Percentiles rank a stretch among this genome's conserved stretches.
Evolutionary conservation across 495 filamentous ascomycete genomes (phyloP).

Genomic region (Ascobolus immersus): DNA sequence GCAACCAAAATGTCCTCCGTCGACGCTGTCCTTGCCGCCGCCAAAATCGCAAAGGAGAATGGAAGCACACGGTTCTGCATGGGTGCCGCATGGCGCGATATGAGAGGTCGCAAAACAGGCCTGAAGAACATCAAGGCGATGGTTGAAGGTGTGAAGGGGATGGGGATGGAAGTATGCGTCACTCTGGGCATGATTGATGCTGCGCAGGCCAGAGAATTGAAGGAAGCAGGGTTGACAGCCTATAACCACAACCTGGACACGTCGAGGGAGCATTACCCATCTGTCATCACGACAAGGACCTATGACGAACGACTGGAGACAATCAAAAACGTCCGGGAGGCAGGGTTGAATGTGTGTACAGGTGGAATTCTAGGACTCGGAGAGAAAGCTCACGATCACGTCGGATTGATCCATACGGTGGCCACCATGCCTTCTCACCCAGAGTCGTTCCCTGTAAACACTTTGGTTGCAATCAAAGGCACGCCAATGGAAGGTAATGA

Average conservation of each 20-base stretch:
- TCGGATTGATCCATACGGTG: slow-evolving; percentile 55
- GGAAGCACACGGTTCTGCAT: slow-evolving; percentile 74
- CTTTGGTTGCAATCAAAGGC: slow-evolving; percentile 61
- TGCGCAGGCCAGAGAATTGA: slow-evolving; percentile 49
- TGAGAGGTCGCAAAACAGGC: slow-evolving; percentile 59
- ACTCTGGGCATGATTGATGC: slow-evolving; percentile 71
- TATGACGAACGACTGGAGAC: slow-evolving; percentile 66
- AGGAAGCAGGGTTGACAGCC: slow-evolving; percentile 58
- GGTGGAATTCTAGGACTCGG: slow-evolving; percentile 63
- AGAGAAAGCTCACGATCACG: slow-evolving; percentile 45
- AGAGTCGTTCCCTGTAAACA: slow-evolving; percentile 65
- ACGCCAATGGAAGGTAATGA: slow-evolving; percentile 50
- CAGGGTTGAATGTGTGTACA: slow-evolving; percentile 64
- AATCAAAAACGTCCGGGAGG: slow-evolving; percentile 46
- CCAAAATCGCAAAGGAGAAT: slow-evolving; percentile 47
- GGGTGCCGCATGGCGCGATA: slow-evolving; percentile 77
- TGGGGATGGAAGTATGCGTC: slow-evolving; percentile 72
- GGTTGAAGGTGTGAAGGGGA: slow-evolving; percentile 46
- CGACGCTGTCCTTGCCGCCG: slow-evolving; percentile 49
- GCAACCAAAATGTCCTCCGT: slow-evolving; percentile 53
- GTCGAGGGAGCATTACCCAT: slow-evolving; percentile 59
- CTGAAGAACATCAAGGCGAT: slow-evolving; percentile 57
- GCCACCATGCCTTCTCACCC: slow-evolving; percentile 50
- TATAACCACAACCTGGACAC: slow-evolving; percentile 86
- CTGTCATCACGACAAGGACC: slow-evolving; percentile 49